These are phyloP conservation scores for Pythium dissotocum DNA, from an alignment of 352 stramenopile species.

Conservation along the genomic window DNA sequence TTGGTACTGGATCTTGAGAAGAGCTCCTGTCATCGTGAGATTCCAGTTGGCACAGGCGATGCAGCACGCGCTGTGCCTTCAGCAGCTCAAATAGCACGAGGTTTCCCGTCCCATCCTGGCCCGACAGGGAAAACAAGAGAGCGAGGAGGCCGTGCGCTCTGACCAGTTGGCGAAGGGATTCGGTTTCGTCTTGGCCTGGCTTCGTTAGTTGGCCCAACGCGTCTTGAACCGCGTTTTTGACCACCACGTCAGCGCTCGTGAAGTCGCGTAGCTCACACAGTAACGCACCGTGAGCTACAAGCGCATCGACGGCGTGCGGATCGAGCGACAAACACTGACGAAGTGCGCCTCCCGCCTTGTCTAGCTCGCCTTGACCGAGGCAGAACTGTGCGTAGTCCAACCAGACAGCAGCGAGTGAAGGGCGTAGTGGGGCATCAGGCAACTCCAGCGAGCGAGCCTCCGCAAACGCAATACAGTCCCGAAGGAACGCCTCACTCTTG, in stretches of 20 bases:
- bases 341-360: slow-evolving; percentile 58
- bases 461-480: slow-evolving; percentile 63
- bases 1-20: neutral
- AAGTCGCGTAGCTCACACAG: slow-evolving; percentile 63
- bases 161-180: slow-evolving; percentile 18
- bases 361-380: slow-evolving; percentile 40
- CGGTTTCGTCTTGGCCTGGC: neutral
- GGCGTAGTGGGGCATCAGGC: slow-evolving; percentile 5
- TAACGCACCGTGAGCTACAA: slow-evolving; percentile 57
- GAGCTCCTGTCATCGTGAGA: neutral
- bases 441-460: slow-evolving; percentile 35
- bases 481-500: slow-evolving; percentile 63
- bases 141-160: slow-evolving; percentile 64
- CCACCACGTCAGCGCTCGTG: slow-evolving; percentile 38
- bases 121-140: slow-evolving; percentile 52
- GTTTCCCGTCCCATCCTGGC: slow-evolving; percentile 56
- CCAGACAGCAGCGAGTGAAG: slow-evolving; percentile 44
- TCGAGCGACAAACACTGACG: slow-evolving; percentile 62
- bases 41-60: slow-evolving; percentile 11
- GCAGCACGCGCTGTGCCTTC: slow-evolving; percentile 40
- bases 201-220: slow-evolving; percentile 8
- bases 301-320: slow-evolving; percentile 32
- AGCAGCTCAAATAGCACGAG: slow-evolving; percentile 67
- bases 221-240: slow-evolving; percentile 43
- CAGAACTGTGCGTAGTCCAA: slow-evolving; percentile 71